Evolutionary conservation across 768 basidiomycete genomes (phyloP).

Genomic region (Galerina marginata): DNA sequence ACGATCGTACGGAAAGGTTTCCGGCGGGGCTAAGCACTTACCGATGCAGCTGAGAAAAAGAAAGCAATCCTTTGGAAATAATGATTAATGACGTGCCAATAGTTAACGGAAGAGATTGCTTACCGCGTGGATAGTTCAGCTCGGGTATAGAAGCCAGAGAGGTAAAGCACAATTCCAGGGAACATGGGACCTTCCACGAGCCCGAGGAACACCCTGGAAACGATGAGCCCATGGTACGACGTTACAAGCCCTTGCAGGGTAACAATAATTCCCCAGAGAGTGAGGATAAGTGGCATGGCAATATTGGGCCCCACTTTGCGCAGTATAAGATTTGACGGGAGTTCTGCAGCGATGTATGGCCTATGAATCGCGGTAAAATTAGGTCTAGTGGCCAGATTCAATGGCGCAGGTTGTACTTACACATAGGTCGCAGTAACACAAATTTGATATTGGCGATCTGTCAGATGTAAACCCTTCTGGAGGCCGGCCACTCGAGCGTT

Average conservation of each 20-base stretch:
- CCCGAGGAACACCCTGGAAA: conserved; percentile 57
- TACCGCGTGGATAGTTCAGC: conserved; percentile 38
- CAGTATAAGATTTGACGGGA: conserved; percentile 54
- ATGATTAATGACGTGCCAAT: too few species aligned
- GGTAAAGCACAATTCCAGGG: conserved; percentile 46
- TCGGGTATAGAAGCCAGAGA: conserved; percentile 45
- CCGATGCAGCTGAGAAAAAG: conserved; percentile 47
- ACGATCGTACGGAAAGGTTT: background rate
- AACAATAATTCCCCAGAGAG: conserved; percentile 20
- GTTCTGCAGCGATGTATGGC: conserved; percentile 51
- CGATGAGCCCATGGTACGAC: conserved; percentile 52
- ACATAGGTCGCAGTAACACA: conserved; percentile 39
- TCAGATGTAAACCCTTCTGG: conserved; percentile 45
- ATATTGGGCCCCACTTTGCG: conserved; percentile 50
- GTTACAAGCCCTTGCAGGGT: conserved; percentile 47
- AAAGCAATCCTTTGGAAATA: conserved; percentile 39
- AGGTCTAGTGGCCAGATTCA: background rate
- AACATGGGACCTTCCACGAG: conserved; percentile 54
- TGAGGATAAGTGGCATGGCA: conserved; percentile 54
- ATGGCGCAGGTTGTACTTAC: conserved; percentile 21
- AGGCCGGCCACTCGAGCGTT: conserved; percentile 58
- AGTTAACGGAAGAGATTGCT: background rate
- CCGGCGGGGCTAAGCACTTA: conserved; percentile 4
- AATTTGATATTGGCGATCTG: conserved; percentile 44
- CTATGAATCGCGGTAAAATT: conserved; percentile 15